phyloP scores from a whole-genome alignment of 352 stramenopile genomes.

The Pythium periplocum region DNA sequence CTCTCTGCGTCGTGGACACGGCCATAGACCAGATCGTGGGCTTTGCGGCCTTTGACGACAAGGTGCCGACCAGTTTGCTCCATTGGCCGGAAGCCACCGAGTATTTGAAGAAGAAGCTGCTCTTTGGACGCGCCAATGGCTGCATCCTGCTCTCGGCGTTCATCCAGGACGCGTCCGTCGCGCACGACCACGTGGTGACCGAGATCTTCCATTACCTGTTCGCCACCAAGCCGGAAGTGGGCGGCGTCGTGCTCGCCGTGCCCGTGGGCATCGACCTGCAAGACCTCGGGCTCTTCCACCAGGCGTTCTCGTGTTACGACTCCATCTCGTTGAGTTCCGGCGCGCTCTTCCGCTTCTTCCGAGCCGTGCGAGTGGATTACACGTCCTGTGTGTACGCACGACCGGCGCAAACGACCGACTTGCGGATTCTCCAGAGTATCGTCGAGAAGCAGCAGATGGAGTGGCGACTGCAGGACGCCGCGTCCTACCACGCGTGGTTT shows the following conservation, averaged over 20 bases:
- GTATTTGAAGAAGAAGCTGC: slow-evolving; percentile 58
- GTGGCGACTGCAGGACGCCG: slow-evolving; percentile 26
- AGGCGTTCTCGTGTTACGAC: slow-evolving; percentile 53
- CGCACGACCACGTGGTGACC: slow-evolving; percentile 20
- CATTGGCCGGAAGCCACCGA: slow-evolving; percentile 55
- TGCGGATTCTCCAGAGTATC: slow-evolving; percentile 24
- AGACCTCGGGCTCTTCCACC: slow-evolving; percentile 50
- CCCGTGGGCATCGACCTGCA: slow-evolving; percentile 46
- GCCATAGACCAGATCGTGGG: slow-evolving; percentile 18
- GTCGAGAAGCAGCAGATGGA: slow-evolving; percentile 28
- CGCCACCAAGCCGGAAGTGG: slow-evolving; percentile 23
- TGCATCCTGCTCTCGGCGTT: slow-evolving; percentile 53
- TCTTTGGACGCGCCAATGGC: slow-evolving; percentile 39
- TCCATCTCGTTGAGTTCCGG: slow-evolving; percentile 33
- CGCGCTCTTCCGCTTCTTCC: slow-evolving; percentile 56
- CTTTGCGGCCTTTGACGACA: slow-evolving; percentile 64
- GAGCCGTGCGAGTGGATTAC: slow-evolving; percentile 44
- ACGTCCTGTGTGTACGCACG: slow-evolving; percentile 31
- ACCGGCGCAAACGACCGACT: slow-evolving; percentile 12
- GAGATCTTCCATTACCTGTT: slow-evolving; percentile 46
- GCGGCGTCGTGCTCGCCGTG: slow-evolving; percentile 46
- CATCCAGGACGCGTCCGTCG: slow-evolving; percentile 23
- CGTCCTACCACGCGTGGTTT: slow-evolving; percentile 40
- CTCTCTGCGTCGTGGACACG: slow-evolving; percentile 33
- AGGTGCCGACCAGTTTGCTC: slow-evolving; percentile 33